Evolutionary conservation across 140 eudicot species (phyloP).

Genomic region (Bidens hawaiensis): DNA sequence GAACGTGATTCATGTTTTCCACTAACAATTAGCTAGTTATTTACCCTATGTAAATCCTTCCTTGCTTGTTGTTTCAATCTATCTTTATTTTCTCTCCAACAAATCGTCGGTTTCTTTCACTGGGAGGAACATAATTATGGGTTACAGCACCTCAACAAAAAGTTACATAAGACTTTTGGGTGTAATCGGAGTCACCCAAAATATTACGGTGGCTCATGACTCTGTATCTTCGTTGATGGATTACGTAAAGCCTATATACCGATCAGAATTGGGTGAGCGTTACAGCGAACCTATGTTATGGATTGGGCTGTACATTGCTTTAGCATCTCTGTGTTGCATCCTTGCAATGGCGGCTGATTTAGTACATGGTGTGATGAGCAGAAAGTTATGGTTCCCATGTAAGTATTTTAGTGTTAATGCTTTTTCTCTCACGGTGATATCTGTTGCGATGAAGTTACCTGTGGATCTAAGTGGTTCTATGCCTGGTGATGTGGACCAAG

Average conservation of each 20-base stretch:
- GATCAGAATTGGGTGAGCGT: background rate
- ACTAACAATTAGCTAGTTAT: background rate
- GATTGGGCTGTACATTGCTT: background rate
- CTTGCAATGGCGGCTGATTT: background rate
- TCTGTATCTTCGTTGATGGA: background rate
- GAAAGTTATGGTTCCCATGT: background rate
- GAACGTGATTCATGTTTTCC: background rate
- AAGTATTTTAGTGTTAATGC: background rate
- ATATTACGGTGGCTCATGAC: background rate
- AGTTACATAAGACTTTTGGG: background rate
- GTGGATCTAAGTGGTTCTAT: slow-evolving; percentile 9
- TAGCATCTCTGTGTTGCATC: slow-evolving; percentile 1
- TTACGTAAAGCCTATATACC: background rate
- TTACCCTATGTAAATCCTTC: background rate
- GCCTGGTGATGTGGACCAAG: slow-evolving; percentile 12
- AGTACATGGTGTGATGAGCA: background rate
- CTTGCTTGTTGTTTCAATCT: no score
- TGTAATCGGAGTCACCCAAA: background rate
- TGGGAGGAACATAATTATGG: background rate
- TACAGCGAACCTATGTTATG: background rate
- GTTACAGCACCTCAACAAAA: background rate
- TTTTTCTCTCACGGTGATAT: background rate
- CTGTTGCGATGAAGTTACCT: slow-evolving; percentile 6
- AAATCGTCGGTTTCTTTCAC: background rate
- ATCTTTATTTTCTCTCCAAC: background rate